These are phyloP conservation scores for Sclerotinia subarctica DNA, from an alignment of 2,329 filamentous ascomycete genomes.

Conservation along the genomic window DNA sequence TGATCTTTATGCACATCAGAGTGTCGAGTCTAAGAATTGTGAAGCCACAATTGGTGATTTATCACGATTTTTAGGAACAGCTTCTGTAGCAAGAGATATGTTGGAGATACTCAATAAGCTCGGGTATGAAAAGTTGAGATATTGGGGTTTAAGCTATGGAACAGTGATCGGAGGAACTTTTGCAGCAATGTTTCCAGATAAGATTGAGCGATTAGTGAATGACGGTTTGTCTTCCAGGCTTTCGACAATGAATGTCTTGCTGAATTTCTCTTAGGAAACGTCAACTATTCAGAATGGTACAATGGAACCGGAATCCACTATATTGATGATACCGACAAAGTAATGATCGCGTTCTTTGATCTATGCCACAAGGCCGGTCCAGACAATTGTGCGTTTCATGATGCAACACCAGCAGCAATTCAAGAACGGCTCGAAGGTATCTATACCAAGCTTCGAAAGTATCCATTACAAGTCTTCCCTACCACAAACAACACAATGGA, in stretches of 20 bases:
- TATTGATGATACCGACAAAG: conserved; percentile 33
- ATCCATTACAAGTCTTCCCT: conserved; percentile 29
- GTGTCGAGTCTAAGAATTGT: background rate
- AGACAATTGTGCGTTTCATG: background rate
- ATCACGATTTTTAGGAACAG: background rate
- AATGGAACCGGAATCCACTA: conserved; percentile 44
- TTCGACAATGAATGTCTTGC: conserved; percentile 42
- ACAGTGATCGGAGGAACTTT: conserved; percentile 45
- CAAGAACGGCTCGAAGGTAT: background rate
- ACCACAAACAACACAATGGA: conserved; percentile 30
- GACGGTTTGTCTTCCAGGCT: conserved; percentile 24
- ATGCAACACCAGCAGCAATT: background rate
- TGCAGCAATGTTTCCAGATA: conserved; percentile 44
- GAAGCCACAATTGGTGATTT: conserved; percentile 8
- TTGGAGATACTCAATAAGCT: conserved; percentile 36
- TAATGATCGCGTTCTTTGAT: background rate
- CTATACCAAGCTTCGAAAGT: conserved; percentile 2
- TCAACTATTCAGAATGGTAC: conserved; percentile 34
- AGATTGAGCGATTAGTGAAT: conserved; percentile 43
- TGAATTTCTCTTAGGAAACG: conserved; percentile 23
- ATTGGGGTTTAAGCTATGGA: conserved; percentile 51
- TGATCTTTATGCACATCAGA: conserved; percentile 45
- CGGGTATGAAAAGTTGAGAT: conserved; percentile 42
- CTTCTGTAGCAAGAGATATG: conserved; percentile 38
- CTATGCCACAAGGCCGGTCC: background rate